These are phyloP conservation scores for Diversispora eburnea DNA, from an alignment of 192 early-diverging fungal genomes.

Conservation along the genomic window DNA sequence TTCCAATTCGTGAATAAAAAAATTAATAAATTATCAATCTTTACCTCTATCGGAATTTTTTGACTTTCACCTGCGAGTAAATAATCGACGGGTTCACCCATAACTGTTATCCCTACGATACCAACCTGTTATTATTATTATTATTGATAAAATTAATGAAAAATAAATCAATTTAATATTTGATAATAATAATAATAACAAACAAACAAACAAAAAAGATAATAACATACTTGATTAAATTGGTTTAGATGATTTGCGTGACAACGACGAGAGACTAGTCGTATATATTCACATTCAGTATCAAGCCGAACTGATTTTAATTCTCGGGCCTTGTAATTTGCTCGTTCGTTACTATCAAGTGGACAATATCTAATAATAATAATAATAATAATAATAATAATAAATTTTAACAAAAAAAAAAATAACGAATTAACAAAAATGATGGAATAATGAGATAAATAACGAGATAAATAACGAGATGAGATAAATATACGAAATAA, in stretches of 20 bases:
- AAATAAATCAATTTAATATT: neutral
- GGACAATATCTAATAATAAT: constrained; percentile 55
- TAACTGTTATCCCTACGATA: constrained; percentile 56
- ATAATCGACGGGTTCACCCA: constrained; percentile 51
- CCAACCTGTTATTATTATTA: constrained; percentile 45
- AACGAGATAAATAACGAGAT: neutral
- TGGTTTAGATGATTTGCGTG: constrained; percentile 69
- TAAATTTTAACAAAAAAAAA: neutral
- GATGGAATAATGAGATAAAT: neutral
- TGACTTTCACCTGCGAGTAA: constrained; percentile 24
- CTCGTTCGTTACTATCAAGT: constrained; percentile 58
- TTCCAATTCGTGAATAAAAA: neutral
- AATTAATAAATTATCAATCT: neutral
- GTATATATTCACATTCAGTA: constrained; percentile 61
- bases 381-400: neutral
- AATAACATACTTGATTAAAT: constrained; percentile 64
- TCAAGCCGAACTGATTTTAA: constrained; percentile 75
- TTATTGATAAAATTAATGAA: neutral
- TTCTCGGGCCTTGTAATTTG: constrained; percentile 64
- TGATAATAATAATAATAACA: neutral
- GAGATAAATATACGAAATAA: neutral
- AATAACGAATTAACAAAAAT: neutral
- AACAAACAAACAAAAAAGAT: neutral
- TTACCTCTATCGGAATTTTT: constrained; percentile 26
- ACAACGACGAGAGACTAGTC: constrained; percentile 65